Percentiles rank a stretch among this genome's conserved stretches.
phyloP scores from a whole-genome alignment of 1,284 basidiomycete species.

The Schizophyllum commune region DNA sequence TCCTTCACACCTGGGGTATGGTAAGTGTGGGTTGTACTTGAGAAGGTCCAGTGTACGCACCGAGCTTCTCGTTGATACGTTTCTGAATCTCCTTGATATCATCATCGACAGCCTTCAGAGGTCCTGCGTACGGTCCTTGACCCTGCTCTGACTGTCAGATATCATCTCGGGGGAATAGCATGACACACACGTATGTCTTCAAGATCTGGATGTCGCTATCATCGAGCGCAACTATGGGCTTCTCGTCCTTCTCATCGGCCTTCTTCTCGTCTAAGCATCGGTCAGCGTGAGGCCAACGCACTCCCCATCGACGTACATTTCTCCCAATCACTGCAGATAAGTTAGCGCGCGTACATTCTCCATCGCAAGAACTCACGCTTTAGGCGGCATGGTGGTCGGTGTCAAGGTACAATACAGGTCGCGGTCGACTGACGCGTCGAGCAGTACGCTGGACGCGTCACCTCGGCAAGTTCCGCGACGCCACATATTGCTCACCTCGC shows the following conservation, averaged over 20 bases:
- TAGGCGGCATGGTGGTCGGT: slow-evolving; percentile 65
- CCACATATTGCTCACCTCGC: too few species aligned
- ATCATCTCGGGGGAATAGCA: slow-evolving; percentile 6
- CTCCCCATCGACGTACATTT: slow-evolving; percentile 60
- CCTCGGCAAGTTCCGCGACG: not conserved
- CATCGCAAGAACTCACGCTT: slow-evolving; percentile 47
- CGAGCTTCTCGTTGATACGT: slow-evolving; percentile 95
- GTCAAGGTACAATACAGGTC: slow-evolving; percentile 1
- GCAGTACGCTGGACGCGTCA: not conserved
- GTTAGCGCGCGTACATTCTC: slow-evolving; percentile 5
- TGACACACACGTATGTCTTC: slow-evolving; percentile 80
- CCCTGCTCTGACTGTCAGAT: slow-evolving; percentile 48
- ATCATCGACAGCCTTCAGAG: slow-evolving; percentile 83
- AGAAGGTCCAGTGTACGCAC: slow-evolving; percentile 28
- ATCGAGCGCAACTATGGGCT: slow-evolving; percentile 77
- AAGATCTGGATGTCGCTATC: slow-evolving; percentile 99
- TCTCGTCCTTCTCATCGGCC: slow-evolving; percentile 84
- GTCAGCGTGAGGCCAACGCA: slow-evolving; percentile 9
- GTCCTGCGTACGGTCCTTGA: slow-evolving; percentile 92
- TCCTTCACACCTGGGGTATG: slow-evolving; percentile 78
- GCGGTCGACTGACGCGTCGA: not conserved
- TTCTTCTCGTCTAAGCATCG: slow-evolving; percentile 67
- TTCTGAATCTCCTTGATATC: slow-evolving; percentile 98
- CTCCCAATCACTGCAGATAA: slow-evolving; percentile 79
- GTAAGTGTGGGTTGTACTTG: slow-evolving; percentile 6